phyloP scores from a whole-genome alignment of 169 alveolate species.

The Babesia gibsoni region DNA sequence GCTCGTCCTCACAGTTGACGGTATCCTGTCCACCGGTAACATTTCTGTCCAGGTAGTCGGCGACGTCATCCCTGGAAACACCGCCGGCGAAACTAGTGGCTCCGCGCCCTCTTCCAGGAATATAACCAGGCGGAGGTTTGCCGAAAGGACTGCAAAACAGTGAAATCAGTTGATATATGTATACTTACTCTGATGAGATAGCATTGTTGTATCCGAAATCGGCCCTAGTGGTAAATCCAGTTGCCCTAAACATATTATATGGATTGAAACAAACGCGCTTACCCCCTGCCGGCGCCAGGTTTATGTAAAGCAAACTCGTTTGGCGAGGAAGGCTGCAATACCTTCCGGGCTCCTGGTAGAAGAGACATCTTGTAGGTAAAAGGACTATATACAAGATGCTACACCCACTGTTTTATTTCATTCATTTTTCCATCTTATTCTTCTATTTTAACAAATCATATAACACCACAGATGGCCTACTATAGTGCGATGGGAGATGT shows the following conservation, averaged over 20 bases:
- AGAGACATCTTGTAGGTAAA: slow-evolving; percentile 16
- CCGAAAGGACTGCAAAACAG: slow-evolving; percentile 78
- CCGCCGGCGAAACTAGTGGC: slow-evolving; percentile 98
- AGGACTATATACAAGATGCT: background rate
- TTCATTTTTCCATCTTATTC: too few species aligned
- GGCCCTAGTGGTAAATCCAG: slow-evolving; percentile 47
- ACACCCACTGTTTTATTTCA: too few species aligned
- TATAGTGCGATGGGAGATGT: too few species aligned
- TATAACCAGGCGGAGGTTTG: slow-evolving; percentile 94
- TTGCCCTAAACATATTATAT: slow-evolving; percentile 9
- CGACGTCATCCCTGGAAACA: slow-evolving; percentile 93
- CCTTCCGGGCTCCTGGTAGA: slow-evolving; percentile 49
- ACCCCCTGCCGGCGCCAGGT: slow-evolving; percentile 82
- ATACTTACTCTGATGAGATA: slow-evolving; percentile 44
- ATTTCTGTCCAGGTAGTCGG: slow-evolving; percentile 81
- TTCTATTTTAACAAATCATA: too few species aligned
- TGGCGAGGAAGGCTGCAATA: slow-evolving; percentile 28
- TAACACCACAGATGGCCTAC: too few species aligned
- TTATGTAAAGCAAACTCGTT: slow-evolving; percentile 48
- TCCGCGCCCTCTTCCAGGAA: slow-evolving; percentile 96
- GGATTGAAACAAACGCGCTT: slow-evolving; percentile 35
- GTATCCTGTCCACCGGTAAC: slow-evolving; percentile 88
- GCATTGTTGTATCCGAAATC: slow-evolving; percentile 38
- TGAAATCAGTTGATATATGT: background rate
- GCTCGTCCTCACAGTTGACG: slow-evolving; percentile 90